phyloP scores from a whole-genome alignment of 495 filamentous ascomycete species.

The Lophiostoma macrostomum region DNA sequence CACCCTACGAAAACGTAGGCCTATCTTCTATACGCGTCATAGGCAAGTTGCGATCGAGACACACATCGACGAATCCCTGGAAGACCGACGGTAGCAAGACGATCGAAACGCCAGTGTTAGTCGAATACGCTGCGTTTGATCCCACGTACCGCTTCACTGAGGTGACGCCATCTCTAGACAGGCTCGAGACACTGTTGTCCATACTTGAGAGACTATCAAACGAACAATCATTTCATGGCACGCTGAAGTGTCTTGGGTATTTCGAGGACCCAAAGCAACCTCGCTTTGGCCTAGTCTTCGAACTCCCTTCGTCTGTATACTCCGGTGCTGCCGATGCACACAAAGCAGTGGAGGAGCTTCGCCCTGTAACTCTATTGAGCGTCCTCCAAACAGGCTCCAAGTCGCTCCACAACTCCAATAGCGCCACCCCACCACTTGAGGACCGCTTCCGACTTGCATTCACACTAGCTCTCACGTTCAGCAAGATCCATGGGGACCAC shows the following conservation, averaged over 20 bases:
- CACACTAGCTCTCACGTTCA: slow-evolving; percentile 70
- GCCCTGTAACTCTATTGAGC: slow-evolving; percentile 53
- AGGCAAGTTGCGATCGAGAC: slow-evolving; percentile 31
- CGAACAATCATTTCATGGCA: slow-evolving; percentile 53
- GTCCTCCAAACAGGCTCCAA: slow-evolving; percentile 54
- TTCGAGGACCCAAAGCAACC: slow-evolving; percentile 75
- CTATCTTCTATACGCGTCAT: slow-evolving; percentile 35
- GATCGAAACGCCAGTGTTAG: slow-evolving; percentile 52
- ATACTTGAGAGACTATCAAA: slow-evolving; percentile 50
- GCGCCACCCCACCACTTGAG: slow-evolving; percentile 57
- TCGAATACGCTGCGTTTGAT: slow-evolving; percentile 67
- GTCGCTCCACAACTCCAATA: slow-evolving; percentile 47
- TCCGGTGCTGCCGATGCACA: slow-evolving; percentile 52
- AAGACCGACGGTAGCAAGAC: slow-evolving; percentile 38
- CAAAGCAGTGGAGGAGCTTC: slow-evolving; percentile 44
- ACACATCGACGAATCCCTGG: slow-evolving; percentile 44
- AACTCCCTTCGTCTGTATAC: slow-evolving; percentile 58
- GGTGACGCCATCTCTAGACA: slow-evolving; percentile 59
- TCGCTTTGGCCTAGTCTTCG: slow-evolving; percentile 77
- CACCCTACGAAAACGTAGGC: slow-evolving; percentile 41
- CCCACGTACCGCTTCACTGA: slow-evolving; percentile 60
- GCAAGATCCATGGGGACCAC: slow-evolving; percentile 71
- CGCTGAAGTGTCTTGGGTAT: slow-evolving; percentile 77
- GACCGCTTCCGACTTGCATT: slow-evolving; percentile 81
- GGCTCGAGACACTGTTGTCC: slow-evolving; percentile 61